Evolutionary conservation across 1,284 basidiomycete species (phyloP).

Genomic region (Ceratobasidium sp.): DNA sequence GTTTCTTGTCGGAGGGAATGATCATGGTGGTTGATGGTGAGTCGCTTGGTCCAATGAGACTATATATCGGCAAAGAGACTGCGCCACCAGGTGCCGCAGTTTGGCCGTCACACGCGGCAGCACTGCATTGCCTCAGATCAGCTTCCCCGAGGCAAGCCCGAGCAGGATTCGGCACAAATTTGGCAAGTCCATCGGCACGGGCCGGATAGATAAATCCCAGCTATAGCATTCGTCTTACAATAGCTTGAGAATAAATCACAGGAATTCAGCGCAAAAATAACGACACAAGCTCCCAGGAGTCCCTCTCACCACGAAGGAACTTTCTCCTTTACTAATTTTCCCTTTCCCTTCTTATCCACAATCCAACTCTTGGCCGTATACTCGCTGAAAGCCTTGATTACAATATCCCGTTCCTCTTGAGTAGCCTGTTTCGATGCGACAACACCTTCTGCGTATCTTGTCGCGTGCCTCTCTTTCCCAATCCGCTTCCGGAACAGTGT

Average conservation of each 20-base stretch:
- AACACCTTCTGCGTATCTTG: conserved; percentile 59
- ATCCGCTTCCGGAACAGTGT: conserved; percentile 52
- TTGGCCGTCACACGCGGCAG: background rate
- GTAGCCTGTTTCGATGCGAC: conserved; percentile 57
- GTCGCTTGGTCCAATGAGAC: too few relatives aligned
- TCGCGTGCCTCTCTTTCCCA: conserved; percentile 56
- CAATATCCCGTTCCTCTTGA: conserved; percentile 54
- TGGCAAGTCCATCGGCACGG: background rate
- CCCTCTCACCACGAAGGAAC: background rate
- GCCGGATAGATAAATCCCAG: background rate
- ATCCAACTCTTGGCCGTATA: conserved; percentile 50
- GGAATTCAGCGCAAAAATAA: background rate
- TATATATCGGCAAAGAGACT: background rate
- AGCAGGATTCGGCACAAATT: background rate
- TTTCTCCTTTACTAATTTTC: conserved; percentile 42
- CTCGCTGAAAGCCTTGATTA: conserved; percentile 60
- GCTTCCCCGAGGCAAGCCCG: background rate
- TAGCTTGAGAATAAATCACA: conserved; percentile 3
- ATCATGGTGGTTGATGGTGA: conserved; percentile 28
- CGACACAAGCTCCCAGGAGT: background rate
- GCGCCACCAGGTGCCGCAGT: background rate
- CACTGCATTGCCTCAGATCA: conserved; percentile 22
- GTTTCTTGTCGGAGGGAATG: conserved; percentile 23
- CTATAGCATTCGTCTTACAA: background rate
- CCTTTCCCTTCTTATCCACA: conserved; percentile 52